phyloP scores from a whole-genome alignment of 2,329 filamentous ascomycete genomes.

The Colletotrichum filicis region DNA sequence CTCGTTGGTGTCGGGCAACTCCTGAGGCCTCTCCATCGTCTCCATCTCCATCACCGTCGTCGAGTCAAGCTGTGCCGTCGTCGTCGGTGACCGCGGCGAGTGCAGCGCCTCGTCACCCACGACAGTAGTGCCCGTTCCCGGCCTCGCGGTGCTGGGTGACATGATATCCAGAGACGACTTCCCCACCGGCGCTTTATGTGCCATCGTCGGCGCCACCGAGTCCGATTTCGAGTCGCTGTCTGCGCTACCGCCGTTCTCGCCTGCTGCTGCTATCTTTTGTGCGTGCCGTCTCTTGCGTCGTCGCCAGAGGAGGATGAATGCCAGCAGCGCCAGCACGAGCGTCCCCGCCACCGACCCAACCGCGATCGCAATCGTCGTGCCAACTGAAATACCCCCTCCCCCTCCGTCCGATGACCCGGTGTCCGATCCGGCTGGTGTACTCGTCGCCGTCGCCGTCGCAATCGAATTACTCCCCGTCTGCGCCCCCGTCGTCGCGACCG shows the following conservation, averaged over 20 bases:
- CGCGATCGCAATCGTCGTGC: conserved; percentile 22
- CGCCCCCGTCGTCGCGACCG: neutral
- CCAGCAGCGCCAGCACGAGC: conserved; percentile 13
- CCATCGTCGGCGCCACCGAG: conserved; percentile 7
- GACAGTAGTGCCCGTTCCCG: conserved; percentile 9
- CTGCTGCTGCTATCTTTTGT: neutral
- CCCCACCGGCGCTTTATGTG: conserved; percentile 10
- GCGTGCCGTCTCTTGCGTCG: neutral
- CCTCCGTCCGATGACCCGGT: neutral
- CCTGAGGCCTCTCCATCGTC: conserved; percentile 28
- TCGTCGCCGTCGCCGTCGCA: neutral
- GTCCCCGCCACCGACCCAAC: conserved; percentile 24
- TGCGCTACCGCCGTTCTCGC: neutral
- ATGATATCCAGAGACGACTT: conserved; percentile 7
- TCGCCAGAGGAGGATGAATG: conserved; percentile 18
- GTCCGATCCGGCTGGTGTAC: neutral
- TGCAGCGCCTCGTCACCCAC: conserved; percentile 6
- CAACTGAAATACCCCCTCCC: conserved; percentile 11
- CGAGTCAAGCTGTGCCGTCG: conserved; percentile 27
- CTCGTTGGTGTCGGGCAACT: conserved; percentile 22
- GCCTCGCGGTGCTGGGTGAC: conserved; percentile 24
- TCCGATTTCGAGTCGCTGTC: conserved; percentile 4
- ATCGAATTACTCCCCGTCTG: neutral
- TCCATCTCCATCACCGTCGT: conserved; percentile 29
- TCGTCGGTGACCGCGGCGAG: conserved; percentile 18